Base-by-base conservation (phyloP, 352 stramenopile genomes). In the Phytopythium delawarense region DNA sequence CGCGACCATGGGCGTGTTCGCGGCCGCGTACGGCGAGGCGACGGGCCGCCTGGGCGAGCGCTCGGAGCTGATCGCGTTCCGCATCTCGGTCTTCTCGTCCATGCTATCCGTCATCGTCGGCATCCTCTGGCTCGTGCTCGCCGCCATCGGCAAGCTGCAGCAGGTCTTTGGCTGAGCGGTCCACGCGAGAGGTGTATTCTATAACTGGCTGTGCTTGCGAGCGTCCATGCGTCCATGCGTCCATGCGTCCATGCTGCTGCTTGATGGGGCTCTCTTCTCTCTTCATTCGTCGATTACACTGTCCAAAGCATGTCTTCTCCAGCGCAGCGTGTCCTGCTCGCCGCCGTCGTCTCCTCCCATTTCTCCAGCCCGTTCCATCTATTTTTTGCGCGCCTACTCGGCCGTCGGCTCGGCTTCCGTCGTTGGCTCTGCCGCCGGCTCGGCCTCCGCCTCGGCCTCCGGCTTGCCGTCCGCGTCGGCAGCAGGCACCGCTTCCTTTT, bases 1-100 rank as follows among this genome's bases (percentile, higher is more conserved):
- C 62, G 64, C 93, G 34, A 94, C 91, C 8, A 98, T 98, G 92
- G 92, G 91, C 25, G 55, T 80, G 0, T 98, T 97, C 74, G 88
- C 92, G 4, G 78, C 79, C 4, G 67, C 79, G 9, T 97, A 97
- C 66, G 89, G 92, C 44, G 84, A 90, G 61, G 79, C 75, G 3
- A 91, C 84, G 4, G 77, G 79, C 7, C 80, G 80, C 2, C 66
- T 91, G 12, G 80, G 81, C 51, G 78, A 90, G 57, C 84, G 84
- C 55, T 90, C 79, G 13, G 81, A 89, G 68, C 61, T 87, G 53
- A 70, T 94, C 48, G 86, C 83, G 39, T 94, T 91, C 62, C 75
- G 81, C 21, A 87, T 94, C 66, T 78, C 79, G 57, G 82, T 96
- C 59, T 89, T 92, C 61, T 93, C 82, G 61, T 89, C 87, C 52